phyloP scores from a whole-genome alignment of 2,329 filamentous ascomycete genomes.

The Talaromyces sp. region DNA sequence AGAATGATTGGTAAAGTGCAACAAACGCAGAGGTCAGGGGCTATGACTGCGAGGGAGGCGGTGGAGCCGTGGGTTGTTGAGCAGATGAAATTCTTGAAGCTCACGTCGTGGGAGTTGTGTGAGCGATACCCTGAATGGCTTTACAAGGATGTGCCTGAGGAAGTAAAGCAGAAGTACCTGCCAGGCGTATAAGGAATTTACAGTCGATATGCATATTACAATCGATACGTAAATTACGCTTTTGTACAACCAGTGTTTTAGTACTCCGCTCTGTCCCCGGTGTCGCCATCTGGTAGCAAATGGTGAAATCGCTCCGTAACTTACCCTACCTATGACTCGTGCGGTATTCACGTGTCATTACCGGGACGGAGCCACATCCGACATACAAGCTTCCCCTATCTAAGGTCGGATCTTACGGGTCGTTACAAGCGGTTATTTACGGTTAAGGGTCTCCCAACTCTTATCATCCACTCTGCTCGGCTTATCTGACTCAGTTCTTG shows the following conservation, averaged over 20 bases:
- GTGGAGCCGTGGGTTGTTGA: conserved; percentile 6
- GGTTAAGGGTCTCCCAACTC: background rate
- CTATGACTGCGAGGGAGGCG: background rate
- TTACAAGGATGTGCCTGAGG: conserved; percentile 6
- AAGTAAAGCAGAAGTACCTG: background rate
- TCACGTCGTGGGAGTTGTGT: conserved; percentile 3
- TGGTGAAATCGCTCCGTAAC: background rate
- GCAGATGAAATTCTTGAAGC: conserved; percentile 4
- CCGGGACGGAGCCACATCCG: background rate
- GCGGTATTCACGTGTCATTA: background rate
- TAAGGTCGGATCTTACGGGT: background rate
- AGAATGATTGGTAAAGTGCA: background rate
- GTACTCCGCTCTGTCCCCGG: background rate
- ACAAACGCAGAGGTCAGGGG: background rate
- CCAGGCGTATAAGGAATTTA: background rate
- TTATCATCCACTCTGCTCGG: background rate
- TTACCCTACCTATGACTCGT: background rate
- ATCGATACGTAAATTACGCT: background rate
- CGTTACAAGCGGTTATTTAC: background rate
- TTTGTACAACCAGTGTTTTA: background rate
- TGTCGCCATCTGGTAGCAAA: background rate
- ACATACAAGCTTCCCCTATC: background rate
- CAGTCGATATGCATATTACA: background rate
- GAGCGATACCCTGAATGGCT: conserved; percentile 1
- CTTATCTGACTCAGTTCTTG: background rate